phyloP scores from a whole-genome alignment of 345 rosid species.

The Dovyalis caffra region DNA sequence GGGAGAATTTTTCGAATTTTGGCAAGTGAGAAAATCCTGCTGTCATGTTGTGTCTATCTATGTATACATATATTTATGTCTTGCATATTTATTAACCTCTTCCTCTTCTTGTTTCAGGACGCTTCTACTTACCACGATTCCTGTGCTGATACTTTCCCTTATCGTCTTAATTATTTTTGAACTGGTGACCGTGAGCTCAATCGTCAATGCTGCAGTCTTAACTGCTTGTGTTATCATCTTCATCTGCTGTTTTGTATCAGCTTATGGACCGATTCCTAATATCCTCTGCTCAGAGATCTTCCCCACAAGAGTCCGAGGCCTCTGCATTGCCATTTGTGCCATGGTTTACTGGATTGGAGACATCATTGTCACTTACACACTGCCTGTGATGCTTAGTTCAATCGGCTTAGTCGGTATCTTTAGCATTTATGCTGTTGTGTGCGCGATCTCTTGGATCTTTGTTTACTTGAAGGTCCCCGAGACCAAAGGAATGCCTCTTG shows the following conservation, averaged over 20 bases:
- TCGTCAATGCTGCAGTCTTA: constrained; percentile 63
- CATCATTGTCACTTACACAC: constrained; percentile 84
- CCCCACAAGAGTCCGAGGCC: constrained; percentile 96
- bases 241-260: constrained; percentile 87
- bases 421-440: constrained; percentile 72
- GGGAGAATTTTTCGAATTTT: too few species aligned
- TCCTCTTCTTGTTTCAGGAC: constrained; percentile 48
- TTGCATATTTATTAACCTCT: neutral
- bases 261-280: constrained; percentile 90
- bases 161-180: constrained; percentile 58
- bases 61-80: neutral
- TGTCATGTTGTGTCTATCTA: neutral
- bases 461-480: constrained; percentile 93
- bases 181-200: constrained; percentile 47
- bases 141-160: constrained; percentile 71
- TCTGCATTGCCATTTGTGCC: constrained; percentile 94
- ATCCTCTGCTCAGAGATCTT: constrained; percentile 97
- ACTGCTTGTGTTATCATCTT: constrained; percentile 76
- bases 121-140: constrained; percentile 77
- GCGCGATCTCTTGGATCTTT: constrained; percentile 75
- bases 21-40: too few species aligned
- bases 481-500: constrained; percentile 98
- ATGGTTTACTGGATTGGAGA: constrained; percentile 80
- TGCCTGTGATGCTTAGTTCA: constrained; percentile 78
- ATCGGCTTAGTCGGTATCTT: constrained; percentile 78